Base-by-base conservation (phyloP, 352 stramenopile genomes). In the Phytophthora aleatoria region DNA sequence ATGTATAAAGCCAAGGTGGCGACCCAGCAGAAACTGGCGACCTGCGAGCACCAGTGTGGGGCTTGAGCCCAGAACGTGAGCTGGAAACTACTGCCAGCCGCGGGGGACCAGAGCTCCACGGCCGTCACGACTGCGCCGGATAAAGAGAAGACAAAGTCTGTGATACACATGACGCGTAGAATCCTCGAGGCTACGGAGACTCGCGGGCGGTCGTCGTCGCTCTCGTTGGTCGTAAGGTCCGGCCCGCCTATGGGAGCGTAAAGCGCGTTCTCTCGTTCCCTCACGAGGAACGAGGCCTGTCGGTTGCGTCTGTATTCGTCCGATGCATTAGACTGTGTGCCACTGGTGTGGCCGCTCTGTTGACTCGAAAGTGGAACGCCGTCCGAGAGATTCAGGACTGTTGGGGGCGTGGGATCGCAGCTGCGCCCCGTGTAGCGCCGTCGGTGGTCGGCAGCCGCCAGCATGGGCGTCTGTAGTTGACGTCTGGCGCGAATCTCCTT, bases 21-120 rank as follows among this genome's bases (percentile, higher is more conserved):
- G 44, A 93, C 85, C 87, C 87, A 95, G 41, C 81, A 88, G 50
- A 94, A 94, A 44, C 81, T 89, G 20, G 87, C 80, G 30, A 95
- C 72, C 61, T 95, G 79, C n/a, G 74, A 80, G 61, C 76, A 81
- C 83, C 84, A 91, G 42, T 94, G 87, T 16, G 87, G 87, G 3
- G 77, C 83, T 50, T 81, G 70, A 0, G 79, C 76, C 82, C 78
- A 90, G 57, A 94, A 88, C n/a, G 73, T 75, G 36, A 93, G 54
- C 57, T 90, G 82, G 54, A 92, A 90, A 33, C 65, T 74, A 12
- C 50, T 24, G 2, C 51, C 54, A 5, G 75, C 42, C 1, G 9
- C 28, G 0, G 71, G 54, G 9, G 76, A 67, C 65, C 75, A 85
- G 15, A 93, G 69, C 51, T 81, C 63, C 31, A 90, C 65, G 13